Conservation (phyloP, 805 yeast species). For the Ogataea chonburiensis region DNA sequence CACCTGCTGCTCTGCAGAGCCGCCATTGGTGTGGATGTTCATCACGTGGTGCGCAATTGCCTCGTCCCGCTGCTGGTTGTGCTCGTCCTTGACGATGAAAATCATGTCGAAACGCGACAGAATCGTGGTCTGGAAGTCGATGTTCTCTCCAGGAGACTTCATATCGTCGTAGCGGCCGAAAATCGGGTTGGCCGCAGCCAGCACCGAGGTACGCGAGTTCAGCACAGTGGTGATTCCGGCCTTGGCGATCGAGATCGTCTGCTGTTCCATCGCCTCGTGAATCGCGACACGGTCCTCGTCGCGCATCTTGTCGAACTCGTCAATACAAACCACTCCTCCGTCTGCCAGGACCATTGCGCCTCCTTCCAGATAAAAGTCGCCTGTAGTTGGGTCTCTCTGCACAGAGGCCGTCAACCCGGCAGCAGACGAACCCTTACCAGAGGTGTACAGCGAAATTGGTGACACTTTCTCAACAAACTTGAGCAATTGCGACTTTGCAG, state of each 20-base stretch:
- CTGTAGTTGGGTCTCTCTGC: slow-evolving; percentile 81
- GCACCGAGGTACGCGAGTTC: slow-evolving; percentile 92
- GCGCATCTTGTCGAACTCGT: slow-evolving; percentile 98
- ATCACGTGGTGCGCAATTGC: slow-evolving; percentile 93
- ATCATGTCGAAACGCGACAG: slow-evolving; percentile 98
- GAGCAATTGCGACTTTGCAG: slow-evolving; percentile 94
- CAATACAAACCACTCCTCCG: slow-evolving; percentile 98
- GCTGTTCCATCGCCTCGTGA: slow-evolving; percentile 99
- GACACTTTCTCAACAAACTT: slow-evolving; percentile 94
- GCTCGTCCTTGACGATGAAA: slow-evolving; percentile 94
- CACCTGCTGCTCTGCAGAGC: slow-evolving; percentile 43
- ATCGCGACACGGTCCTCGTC: slow-evolving; percentile 98
- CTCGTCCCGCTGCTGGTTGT: slow-evolving; percentile 78
- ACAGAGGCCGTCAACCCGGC: slow-evolving; percentile 99
- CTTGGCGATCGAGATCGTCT: slow-evolving; percentile 96
- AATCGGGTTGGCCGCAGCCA: slow-evolving; percentile 97
- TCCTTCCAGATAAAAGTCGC: slow-evolving; percentile 95
- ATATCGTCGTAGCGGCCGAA: slow-evolving; percentile 95
- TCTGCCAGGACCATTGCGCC: slow-evolving; percentile 99
- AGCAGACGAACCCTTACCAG: slow-evolving; percentile 99
- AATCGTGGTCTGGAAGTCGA: slow-evolving; percentile 96
- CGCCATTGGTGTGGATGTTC: slow-evolving; percentile 86
- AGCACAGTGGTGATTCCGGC: slow-evolving; percentile 98
- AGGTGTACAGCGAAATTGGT: slow-evolving; percentile 93
- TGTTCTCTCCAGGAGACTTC: slow-evolving; percentile 96